phyloP scores from a whole-genome alignment of 169 alveolate species.

The Plasmodium sp. region DNA sequence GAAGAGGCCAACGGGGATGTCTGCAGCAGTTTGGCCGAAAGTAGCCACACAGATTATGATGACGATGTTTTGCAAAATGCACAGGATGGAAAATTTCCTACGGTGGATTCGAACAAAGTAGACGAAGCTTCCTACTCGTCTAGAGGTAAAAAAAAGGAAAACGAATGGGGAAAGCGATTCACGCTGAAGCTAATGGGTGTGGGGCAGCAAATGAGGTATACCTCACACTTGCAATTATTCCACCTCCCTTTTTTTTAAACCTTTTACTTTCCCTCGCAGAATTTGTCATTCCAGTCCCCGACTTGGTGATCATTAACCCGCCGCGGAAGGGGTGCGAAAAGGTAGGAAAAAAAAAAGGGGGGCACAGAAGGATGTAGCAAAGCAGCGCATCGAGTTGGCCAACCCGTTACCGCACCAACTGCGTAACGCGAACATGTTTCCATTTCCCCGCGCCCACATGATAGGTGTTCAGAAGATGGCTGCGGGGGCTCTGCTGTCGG shows the following conservation, averaged over 20 bases:
- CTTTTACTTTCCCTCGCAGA: conserved; percentile 16
- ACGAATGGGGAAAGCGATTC: background rate
- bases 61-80: background rate
- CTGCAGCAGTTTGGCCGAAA: background rate
- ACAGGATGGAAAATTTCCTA: background rate
- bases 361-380: background rate
- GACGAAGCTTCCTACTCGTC: background rate
- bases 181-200: background rate
- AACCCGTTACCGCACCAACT: background rate
- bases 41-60: background rate
- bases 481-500: conserved; percentile 51
- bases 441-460: background rate
- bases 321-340: conserved; percentile 76
- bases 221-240: background rate
- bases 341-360: conserved; percentile 16
- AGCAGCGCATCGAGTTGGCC: background rate
- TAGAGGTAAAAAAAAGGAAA: conserved; percentile 27
- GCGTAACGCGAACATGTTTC: background rate
- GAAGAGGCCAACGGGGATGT: background rate
- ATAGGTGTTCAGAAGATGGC: conserved; percentile 75
- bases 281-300: conserved; percentile 72
- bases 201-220: background rate
- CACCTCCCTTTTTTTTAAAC: background rate
- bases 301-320: conserved; percentile 59
- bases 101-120: background rate